Conservation (phyloP, 768 basidiomycete genomes). For the Lactifluus hygrophoroides region DNA sequence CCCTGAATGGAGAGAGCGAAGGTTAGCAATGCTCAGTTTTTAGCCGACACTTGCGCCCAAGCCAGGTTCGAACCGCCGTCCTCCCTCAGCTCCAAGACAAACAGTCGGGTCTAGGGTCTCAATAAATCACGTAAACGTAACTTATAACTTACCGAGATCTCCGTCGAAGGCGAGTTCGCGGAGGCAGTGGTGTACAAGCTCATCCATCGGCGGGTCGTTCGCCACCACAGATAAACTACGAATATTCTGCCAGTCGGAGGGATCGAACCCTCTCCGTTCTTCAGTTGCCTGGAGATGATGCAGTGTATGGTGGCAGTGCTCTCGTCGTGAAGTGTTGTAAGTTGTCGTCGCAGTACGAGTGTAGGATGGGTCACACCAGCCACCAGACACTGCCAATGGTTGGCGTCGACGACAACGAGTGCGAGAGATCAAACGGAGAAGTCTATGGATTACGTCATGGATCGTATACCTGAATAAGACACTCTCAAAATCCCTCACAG, state of each 20-base stretch:
- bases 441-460: slow-evolving; percentile 1
- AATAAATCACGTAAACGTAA: slow-evolving; percentile 11
- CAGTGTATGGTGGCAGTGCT: no score
- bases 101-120: background rate
- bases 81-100: background rate
- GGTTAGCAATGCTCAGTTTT: slow-evolving; percentile 1
- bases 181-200: slow-evolving; percentile 75
- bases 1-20: slow-evolving; percentile 36
- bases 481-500: background rate
- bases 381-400: background rate
- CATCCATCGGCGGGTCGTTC: slow-evolving; percentile 49
- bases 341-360: background rate
- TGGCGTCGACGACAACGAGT: background rate
- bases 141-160: slow-evolving; percentile 76
- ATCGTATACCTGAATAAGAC: background rate
- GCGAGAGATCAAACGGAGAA: no score
- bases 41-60: background rate
- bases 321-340: background rate
- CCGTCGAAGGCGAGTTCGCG: slow-evolving; percentile 87
- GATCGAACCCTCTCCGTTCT: slow-evolving; percentile 7
- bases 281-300: background rate
- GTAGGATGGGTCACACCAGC: background rate
- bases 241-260: slow-evolving; percentile 5
- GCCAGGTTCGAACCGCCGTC: slow-evolving; percentile 19
- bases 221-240: background rate